Base-by-base conservation (phyloP, 2,329 filamentous ascomycete genomes). In the Pyrenophora seminiperda region DNA sequence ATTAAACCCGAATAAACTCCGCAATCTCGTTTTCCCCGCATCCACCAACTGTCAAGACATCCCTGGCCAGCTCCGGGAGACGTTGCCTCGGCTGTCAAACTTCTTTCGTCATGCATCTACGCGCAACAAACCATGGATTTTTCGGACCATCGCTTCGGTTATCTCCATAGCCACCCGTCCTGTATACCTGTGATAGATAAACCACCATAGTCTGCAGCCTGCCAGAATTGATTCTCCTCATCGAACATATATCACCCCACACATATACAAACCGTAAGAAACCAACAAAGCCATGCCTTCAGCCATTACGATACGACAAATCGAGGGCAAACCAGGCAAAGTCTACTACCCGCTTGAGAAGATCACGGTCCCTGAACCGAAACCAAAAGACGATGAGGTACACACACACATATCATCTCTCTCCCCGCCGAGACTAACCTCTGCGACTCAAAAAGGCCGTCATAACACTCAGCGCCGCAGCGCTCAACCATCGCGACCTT, bases 401-500 rank as follows among this genome's bases (percentile, higher is more conserved):
- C 24, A 13, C 15, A 27, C n/a, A 29, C 22, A 22, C 18, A 3
- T 3, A 5, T 11, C 7, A 9, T 19, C 17, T 3, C 15, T 15
- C 13, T 13, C 22, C 1, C 9, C 11, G 18, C 9, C 41, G 9
- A 39, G 17, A 29, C 41, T 47, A 53, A 47, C 44, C 45, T 53
- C 46, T 81, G 83, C 13, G 79, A 45, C 3, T 15, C 9, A 19
- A 5, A 55, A 82, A 97, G 71, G 78, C 96, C 59, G 79, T 95
- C 5, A 78, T 97, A 55, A 85, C 84, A 65, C 79, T 97, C 67
- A 82, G 83, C 29, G 89, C 91, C 42, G 89, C 87, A 1, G 88
- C 93, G 11, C 85, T 97, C 41, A 97, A 97, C 78, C 94, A 97
- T 77, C 89, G 92, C 64, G 94, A 97, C 73, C 84, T 96, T 62